Percentiles rank a stretch among this genome's conserved stretches.
These are phyloP conservation scores for Phyllosticta citrichinensis DNA, from an alignment of 2,329 filamentous ascomycete species.

Conservation along the genomic window DNA sequence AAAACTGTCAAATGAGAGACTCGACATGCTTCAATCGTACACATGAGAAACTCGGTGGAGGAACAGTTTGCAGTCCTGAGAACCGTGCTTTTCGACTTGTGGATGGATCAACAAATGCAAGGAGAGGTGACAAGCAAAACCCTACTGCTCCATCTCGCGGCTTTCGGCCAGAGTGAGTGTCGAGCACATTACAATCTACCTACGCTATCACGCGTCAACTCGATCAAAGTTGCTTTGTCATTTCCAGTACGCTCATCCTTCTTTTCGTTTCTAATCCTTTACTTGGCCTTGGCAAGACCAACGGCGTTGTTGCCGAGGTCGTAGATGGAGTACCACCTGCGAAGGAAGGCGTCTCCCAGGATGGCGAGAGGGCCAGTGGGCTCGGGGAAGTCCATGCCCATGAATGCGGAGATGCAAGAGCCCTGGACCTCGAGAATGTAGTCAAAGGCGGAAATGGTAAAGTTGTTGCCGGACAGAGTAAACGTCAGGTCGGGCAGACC, in stretches of 20 bases:
- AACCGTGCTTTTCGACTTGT: too few species aligned
- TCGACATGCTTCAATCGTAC: too few species aligned
- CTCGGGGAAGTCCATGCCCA: constrained; percentile 80
- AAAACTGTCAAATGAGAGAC: too few species aligned
- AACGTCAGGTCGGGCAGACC: constrained; percentile 86
- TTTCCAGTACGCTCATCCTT: background rate
- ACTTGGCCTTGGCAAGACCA: constrained; percentile 78
- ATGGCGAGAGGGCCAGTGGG: constrained; percentile 89
- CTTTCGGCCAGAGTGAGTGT: background rate
- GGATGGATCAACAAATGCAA: too few species aligned
- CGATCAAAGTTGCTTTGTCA: background rate
- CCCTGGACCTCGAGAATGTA: constrained; percentile 95
- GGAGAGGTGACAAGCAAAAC: too few species aligned
- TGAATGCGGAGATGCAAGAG: constrained; percentile 94
- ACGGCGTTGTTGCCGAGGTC: constrained; percentile 84
- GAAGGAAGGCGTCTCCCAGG: constrained; percentile 73
- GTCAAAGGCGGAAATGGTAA: constrained; percentile 78
- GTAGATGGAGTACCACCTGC: constrained; percentile 92
- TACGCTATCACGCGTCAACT: background rate
- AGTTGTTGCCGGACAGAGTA: constrained; percentile 82
- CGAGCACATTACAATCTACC: background rate
- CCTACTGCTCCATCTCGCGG: too few species aligned
- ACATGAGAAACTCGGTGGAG: too few species aligned
- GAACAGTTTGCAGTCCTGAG: too few species aligned
- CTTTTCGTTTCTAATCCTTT: constrained; percentile 17